These are phyloP conservation scores for Cudoniella acicularis DNA, from an alignment of 495 filamentous ascomycete genomes.

Conservation along the genomic window DNA sequence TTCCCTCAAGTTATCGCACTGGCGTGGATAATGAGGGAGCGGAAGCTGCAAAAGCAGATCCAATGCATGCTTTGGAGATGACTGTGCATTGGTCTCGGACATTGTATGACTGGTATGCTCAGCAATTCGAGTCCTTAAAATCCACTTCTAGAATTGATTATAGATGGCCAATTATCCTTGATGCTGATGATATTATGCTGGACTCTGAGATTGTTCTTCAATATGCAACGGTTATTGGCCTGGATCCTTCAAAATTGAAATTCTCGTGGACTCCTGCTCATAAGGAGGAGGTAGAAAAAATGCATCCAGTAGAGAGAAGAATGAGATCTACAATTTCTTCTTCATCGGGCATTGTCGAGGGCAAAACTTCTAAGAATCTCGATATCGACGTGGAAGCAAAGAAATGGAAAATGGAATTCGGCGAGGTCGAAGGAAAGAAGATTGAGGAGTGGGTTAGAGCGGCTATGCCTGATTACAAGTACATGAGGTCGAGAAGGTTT, in stretches of 20 bases:
- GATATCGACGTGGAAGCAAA: slow-evolving; percentile 35
- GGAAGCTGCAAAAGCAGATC: neutral
- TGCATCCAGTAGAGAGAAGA: slow-evolving; percentile 21
- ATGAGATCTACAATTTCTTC: neutral
- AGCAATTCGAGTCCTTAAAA: neutral
- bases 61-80: neutral
- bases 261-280: slow-evolving; percentile 35
- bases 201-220: slow-evolving; percentile 29
- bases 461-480: slow-evolving; percentile 45
- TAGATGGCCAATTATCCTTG: slow-evolving; percentile 34
- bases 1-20: slow-evolving; percentile 36
- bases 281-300: slow-evolving; percentile 30
- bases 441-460: slow-evolving; percentile 35
- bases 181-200: slow-evolving; percentile 44
- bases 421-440: slow-evolving; percentile 31
- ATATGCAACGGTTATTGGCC: slow-evolving; percentile 32
- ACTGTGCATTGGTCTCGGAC: neutral
- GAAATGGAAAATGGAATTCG: slow-evolving; percentile 47
- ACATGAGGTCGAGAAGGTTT: slow-evolving; percentile 35
- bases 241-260: slow-evolving; percentile 31
- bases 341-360: slow-evolving; percentile 32
- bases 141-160: neutral
- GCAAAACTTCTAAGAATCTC: slow-evolving; percentile 32
- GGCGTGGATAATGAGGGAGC: neutral
- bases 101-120: neutral